A percentile compares a stretch with the other conserved stretches of the same genome.
Conservation (phyloP, 495 filamentous ascomycete genomes). For the Staphylotrichum longicolle region DNA sequence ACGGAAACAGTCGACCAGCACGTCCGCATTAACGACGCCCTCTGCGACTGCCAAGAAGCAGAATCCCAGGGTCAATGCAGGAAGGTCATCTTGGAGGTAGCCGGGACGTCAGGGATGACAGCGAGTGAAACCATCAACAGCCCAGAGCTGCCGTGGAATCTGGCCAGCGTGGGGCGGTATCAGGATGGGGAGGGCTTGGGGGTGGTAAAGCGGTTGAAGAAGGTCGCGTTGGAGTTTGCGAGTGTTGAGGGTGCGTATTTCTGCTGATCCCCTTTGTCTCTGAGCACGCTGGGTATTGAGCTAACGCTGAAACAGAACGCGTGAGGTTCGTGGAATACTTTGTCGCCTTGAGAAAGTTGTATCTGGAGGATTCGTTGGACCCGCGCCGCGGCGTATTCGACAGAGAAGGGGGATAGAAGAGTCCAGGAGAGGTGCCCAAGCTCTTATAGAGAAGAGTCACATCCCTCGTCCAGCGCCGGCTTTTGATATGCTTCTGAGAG, state of each 20-base stretch:
- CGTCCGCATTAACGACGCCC: constrained; percentile 14
- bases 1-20: constrained; percentile 8
- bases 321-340: too few relatives aligned
- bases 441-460: too few relatives aligned
- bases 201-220: constrained; percentile 15
- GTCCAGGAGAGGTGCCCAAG: too few relatives aligned
- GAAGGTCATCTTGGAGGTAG: neutral
- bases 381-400: too few relatives aligned
- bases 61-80: neutral
- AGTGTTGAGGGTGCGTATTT: constrained; percentile 17
- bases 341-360: too few relatives aligned
- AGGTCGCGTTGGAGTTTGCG: constrained; percentile 18
- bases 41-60: constrained; percentile 15
- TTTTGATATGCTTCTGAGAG: too few relatives aligned
- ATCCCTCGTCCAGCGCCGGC: too few relatives aligned
- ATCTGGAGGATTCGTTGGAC: too few relatives aligned
- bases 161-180: constrained; percentile 19
- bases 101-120: neutral
- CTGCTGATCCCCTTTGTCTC: too few relatives aligned
- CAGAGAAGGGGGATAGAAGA: too few relatives aligned
- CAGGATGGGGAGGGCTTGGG: constrained; percentile 14
- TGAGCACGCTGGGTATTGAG: too few relatives aligned
- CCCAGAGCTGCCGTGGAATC: constrained; percentile 5
- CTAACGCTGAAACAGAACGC: too few relatives aligned
- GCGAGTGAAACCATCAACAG: neutral